Evolutionary conservation across 768 basidiomycete species (phyloP), one percentile per base, ranked within the genome.

Genomic region (Kwoniella europaea): DNA sequence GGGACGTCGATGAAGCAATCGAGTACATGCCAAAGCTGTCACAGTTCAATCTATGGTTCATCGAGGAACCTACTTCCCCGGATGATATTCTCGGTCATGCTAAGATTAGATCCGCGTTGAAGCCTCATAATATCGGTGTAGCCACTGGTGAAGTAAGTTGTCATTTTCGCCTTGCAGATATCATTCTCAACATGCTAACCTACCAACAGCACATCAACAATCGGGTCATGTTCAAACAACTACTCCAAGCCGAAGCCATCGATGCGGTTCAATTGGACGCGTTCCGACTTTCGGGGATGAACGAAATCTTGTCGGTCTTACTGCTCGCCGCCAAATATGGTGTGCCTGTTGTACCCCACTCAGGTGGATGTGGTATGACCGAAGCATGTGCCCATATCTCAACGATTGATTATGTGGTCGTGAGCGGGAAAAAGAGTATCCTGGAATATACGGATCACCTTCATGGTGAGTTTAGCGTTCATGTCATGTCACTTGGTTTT

Each of bases 241-340:
- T 95, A 7, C 86, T 96, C 20, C 92, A 93, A 54, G 84, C 84
- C 41, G 88, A 92, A 29, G 93, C 94, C 1, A 92, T 97, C 79
- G 94, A 97, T 76, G 93, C 94, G 20, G 90, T 88, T 69, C 94
- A 97, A 81, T 92, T 97, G 73, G 94, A 97, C 84, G 91, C 92
- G 20, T 94, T 93, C 83, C 88, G 94, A 52, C 86, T 97, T n/a
- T 93, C 92, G 3, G 94, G 94, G 41, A 92, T 97, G 41, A 94
- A 91, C 78, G 93, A 95, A 85, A 92, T 94, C 18, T 85, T 95
- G 46, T 90, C 89, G 55, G 92, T 94, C 12, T 84, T 94, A 57
- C 85, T 94, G 62, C 93, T 94, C 91, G 90, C 92, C 10, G 90
- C 91, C 69, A 93, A 94, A 90, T 79, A 75, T 29, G 72, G 72